Evolutionary conservation across 352 stramenopile species (phyloP).

Genomic region (Phytophthora foliorum): DNA sequence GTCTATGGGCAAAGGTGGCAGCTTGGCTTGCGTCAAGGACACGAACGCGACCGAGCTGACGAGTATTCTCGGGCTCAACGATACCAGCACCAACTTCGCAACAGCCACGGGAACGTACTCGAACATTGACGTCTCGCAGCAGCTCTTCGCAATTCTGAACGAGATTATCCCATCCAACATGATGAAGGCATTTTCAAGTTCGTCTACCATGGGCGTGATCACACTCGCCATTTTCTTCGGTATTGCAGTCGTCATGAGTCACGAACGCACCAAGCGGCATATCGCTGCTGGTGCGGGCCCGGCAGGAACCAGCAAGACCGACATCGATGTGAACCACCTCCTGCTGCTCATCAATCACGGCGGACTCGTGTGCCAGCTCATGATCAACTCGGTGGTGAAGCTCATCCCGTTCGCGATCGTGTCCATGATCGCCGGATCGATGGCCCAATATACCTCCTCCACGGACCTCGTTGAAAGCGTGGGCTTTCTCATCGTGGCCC

Average conservation of each 20-base stretch:
- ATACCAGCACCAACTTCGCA: conserved; percentile 56
- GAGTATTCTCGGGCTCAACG: conserved; percentile 57
- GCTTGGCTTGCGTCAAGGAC: conserved; percentile 46
- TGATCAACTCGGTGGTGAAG: conserved; percentile 74
- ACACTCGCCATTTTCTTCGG: conserved; percentile 76
- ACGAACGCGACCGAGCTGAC: conserved; percentile 34
- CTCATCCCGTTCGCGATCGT: conserved; percentile 78
- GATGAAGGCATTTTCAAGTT: conserved; percentile 58
- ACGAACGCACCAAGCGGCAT: conserved; percentile 44
- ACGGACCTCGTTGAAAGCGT: conserved; percentile 59
- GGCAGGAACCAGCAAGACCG: conserved; percentile 19
- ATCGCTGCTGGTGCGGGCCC: conserved; percentile 13
- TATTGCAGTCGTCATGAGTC: conserved; percentile 64
- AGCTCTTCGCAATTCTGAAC: conserved; percentile 73
- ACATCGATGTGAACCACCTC: conserved; percentile 64
- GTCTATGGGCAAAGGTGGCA: conserved; percentile 37
- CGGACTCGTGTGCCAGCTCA: conserved; percentile 71
- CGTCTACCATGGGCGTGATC: conserved; percentile 74
- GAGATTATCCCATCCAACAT: conserved; percentile 78
- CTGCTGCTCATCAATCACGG: conserved; percentile 72
- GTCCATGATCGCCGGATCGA: conserved; percentile 76
- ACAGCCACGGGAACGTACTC: conserved; percentile 30
- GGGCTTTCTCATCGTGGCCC: conserved; percentile 55
- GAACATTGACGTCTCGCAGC: conserved; percentile 65
- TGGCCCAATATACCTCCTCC: conserved; percentile 61